Percentiles rank a stretch among this genome's conserved stretches.
Conservation (phyloP, 2,329 filamentous ascomycete genomes). For the Chrysoporthe deuterocubensis region DNA sequence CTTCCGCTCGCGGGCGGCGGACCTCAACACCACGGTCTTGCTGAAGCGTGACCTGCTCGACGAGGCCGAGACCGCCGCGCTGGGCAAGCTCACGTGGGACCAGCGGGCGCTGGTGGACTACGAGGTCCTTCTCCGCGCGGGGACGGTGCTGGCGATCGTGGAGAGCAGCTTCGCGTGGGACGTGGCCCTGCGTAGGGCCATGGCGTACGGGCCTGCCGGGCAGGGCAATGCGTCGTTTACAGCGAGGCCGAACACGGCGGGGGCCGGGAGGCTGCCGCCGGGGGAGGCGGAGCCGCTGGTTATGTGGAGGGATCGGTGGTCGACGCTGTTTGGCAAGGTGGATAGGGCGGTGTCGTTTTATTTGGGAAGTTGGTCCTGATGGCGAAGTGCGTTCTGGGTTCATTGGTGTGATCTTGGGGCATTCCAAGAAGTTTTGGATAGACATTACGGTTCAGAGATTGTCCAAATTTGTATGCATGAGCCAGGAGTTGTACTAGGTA, state of each 20-base stretch:
- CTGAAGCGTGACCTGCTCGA: conserved; percentile 49
- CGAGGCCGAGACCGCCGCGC: conserved; percentile 37
- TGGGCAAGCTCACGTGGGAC: conserved; percentile 49
- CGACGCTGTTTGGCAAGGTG: conserved; percentile 37
- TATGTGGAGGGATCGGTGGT: conserved; percentile 41
- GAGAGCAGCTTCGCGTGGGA: conserved; percentile 53
- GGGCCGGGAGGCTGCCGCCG: conserved; percentile 18
- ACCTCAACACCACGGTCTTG: conserved; percentile 44
- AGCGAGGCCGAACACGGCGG: conserved; percentile 5
- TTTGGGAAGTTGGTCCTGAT: conserved; percentile 27
- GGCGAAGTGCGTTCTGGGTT: not conserved
- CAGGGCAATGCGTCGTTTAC: conserved; percentile 10
- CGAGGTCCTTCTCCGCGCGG: conserved; percentile 50
- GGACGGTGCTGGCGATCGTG: conserved; percentile 48
- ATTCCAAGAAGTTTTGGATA: not conserved
- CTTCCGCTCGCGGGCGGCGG: conserved; percentile 43
- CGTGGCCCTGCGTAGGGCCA: conserved; percentile 46
- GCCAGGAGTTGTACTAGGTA: not conserved
- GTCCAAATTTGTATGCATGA: not conserved
- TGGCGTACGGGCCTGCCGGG: conserved; percentile 32
- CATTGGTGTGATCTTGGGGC: not conserved
- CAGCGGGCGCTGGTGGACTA: conserved; percentile 56
- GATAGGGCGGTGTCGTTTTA: conserved; percentile 26
- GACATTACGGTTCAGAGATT: not conserved
- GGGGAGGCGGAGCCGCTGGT: conserved; percentile 18